Evolutionary conservation across 208 protist species (phyloP), one percentile per base, ranked within the genome.

Genomic region (Novymonas esmeraldas): DNA sequence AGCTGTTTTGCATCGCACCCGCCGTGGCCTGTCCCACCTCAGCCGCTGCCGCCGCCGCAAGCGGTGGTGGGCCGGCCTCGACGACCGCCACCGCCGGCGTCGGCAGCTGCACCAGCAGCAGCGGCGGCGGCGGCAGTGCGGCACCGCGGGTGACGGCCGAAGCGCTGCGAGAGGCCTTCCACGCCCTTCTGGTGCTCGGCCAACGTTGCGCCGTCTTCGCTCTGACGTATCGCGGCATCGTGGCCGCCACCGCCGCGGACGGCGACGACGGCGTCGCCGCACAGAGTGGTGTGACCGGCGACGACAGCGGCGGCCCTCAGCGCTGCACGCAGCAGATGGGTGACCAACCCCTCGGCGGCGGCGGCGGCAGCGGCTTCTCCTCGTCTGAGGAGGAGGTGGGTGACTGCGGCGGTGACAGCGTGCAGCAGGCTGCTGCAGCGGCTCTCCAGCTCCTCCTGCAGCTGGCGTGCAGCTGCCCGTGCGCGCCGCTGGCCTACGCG

Each of bases 391-490:
- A n/a, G 20, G 54, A 59, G 41, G 59, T 52, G 5, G 56, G 44
- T 29, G 31, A 18, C n/a, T 34, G 14, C 16, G 41, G n/a, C 4
- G 14, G 6, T 20, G 56, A 45, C 20, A 60, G 54, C 4, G 67
- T 72, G 49, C 60, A 80, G 36, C 68, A 79, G 49, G 77, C 78
- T 18, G 79, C 79, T 18, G 63, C 68, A 4, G 61, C 73, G 6
- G 20, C 82, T 13, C 46, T 90, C 22, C 85, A 89, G 68, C 75
- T 84, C 42, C 31, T 92, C 39, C 34, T 83, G 16, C 70, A 66
- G 20, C 64, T 85, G 9, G 85, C 89, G 45, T 94, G 89, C 70
- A 89, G 73, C 59, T 94, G 85, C 57, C 89, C 89, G 41, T 90
- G 83, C 52, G 66, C 71, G 22, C 44, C 85, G 7, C 66, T 94